Base-by-base conservation (phyloP, 306 rosid genomes). In the Dryas alaskensis region DNA sequence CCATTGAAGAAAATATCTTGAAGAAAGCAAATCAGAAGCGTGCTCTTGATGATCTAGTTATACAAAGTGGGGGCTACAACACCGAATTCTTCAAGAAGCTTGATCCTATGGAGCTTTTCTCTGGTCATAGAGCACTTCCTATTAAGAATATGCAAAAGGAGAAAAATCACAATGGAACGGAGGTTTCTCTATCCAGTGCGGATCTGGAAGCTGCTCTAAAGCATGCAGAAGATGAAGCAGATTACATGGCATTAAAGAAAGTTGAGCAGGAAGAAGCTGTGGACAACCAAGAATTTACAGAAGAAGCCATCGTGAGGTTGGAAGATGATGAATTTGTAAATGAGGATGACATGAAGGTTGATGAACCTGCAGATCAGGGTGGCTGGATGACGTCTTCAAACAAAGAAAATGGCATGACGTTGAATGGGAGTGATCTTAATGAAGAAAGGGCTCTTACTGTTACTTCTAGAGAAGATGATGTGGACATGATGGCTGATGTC, bases 1-100 rank as follows among this genome's bases (percentile, higher is more conserved):
- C 99, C 77, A 92, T 94, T 74, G 99, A 94, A 82, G 97, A 94
- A 81, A 94, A 94, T 82, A 94, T 94, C 76, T 81, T 94, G 79
- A 92, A 88, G 95, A 94, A 94, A 88, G 99, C 99, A 80, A 91
- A 92, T 57, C 97, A 94, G 87, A 94, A 94, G 90, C 97, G 99
- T 44, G 96, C 92, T 8, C 97, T 94, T 76, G 99, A 94, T 85
- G 80, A 94, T 88, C 89, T 94, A 72, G 99, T 94, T 74, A 94
- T 94, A 77, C 99, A 94, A 79, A 89, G 99, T 86, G 99, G 97
- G 65, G 92, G 88, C 57, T 94, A 94, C 87, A 94, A 94, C 87
- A 92, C 99, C 39, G 99, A 94, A 51, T 94, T 94, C 84, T 94
- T 91, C 77, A 90, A 87, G 81, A 94, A 94, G 88, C 99, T 94